These are phyloP conservation scores for Rhizomucor pusillus DNA, from an alignment of 371 early-diverging fungal species.

Conservation along the genomic window DNA sequence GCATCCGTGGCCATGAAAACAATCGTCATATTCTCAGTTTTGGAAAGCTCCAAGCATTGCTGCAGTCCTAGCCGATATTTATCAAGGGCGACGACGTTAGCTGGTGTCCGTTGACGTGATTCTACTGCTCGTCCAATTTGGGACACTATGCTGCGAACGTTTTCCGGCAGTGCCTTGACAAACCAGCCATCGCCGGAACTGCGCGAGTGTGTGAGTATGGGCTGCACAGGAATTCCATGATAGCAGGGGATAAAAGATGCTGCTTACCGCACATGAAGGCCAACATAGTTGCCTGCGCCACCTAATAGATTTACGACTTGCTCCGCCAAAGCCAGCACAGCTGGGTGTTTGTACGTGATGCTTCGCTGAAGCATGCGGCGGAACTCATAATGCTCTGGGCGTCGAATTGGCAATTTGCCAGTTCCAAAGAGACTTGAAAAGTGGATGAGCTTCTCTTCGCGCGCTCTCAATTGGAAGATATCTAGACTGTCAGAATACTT, in stretches of 20 bases:
- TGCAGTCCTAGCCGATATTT: slow-evolving; percentile 2
- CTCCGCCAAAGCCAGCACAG: slow-evolving; percentile 43
- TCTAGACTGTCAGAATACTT: slow-evolving; percentile 42
- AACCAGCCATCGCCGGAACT: slow-evolving; percentile 60
- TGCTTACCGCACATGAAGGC: slow-evolving; percentile 46
- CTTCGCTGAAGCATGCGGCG: slow-evolving; percentile 32
- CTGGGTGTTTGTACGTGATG: slow-evolving; percentile 44
- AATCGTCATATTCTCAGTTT: slow-evolving; percentile 21
- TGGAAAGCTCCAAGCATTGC: slow-evolving; percentile 26
- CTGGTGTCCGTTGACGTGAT: slow-evolving; percentile 7
- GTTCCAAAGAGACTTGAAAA: slow-evolving; percentile 50
- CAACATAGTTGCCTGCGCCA: slow-evolving; percentile 54
- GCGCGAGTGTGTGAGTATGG: slow-evolving; percentile 1
- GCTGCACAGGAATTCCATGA: neutral
- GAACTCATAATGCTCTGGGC: slow-evolving; percentile 36
- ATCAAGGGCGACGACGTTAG: neutral
- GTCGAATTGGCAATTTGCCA: slow-evolving; percentile 44
- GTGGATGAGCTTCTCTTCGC: slow-evolving; percentile 38
- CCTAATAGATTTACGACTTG: slow-evolving; percentile 43
- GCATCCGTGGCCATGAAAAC: slow-evolving; percentile 64
- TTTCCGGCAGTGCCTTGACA: slow-evolving; percentile 38
- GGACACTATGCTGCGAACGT: slow-evolving; percentile 28
- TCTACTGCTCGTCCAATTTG: slow-evolving; percentile 17
- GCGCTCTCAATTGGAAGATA: slow-evolving; percentile 27
- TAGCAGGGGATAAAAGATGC: neutral